phyloP scores from a whole-genome alignment of 208 protist species.

The Trichomonas gallinae region DNA sequence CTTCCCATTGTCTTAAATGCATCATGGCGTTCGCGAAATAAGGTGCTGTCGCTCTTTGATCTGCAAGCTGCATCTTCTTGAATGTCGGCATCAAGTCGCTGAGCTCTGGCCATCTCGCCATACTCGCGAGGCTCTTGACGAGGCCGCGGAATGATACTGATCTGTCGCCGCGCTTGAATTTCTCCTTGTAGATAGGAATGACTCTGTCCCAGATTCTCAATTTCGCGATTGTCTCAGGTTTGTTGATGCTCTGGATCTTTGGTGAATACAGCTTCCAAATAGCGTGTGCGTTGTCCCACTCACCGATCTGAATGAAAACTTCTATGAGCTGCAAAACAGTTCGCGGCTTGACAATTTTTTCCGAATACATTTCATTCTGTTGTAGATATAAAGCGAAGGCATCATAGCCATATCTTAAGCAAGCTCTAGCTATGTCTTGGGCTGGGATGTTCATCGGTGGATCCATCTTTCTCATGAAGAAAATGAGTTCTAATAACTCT shows the following conservation, averaged over 20 bases:
- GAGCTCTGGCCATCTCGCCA: background rate
- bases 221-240: background rate
- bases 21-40: background rate
- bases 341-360: background rate
- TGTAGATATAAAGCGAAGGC: background rate
- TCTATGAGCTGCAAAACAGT: background rate
- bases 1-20: background rate
- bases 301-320: background rate
- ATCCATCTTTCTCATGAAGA: background rate
- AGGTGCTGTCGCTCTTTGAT: background rate
- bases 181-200: background rate
- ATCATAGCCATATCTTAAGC: background rate
- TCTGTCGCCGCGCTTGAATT: background rate
- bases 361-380: background rate
- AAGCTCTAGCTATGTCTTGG: background rate
- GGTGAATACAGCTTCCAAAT: background rate
- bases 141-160: background rate
- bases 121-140: background rate
- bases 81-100: background rate
- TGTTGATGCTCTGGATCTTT: background rate
- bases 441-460: background rate
- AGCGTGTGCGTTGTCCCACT: background rate
- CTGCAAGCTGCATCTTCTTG: background rate
- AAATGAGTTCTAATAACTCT: background rate
- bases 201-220: background rate